Evolutionary conservation across 805 yeast genomes (phyloP).

Genomic region (Wickerhamiella alocasiicola): DNA sequence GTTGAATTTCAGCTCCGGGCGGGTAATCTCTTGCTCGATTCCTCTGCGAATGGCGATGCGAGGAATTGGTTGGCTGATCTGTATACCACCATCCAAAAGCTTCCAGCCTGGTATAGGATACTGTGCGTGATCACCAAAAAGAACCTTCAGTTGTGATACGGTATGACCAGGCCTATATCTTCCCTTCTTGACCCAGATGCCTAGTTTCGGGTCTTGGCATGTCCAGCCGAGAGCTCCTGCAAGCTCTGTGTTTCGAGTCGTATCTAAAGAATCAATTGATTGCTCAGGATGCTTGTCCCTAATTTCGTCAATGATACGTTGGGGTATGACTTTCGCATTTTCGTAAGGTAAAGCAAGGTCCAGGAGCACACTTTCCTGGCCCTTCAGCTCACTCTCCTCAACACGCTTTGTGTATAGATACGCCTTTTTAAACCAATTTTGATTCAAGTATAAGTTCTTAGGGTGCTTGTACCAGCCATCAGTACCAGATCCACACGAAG

Average conservation of each 20-base stretch:
- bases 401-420: constrained; percentile 29
- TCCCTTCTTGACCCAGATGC: constrained; percentile 52
- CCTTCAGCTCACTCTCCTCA: constrained; percentile 24
- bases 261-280: constrained; percentile 10
- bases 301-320: constrained; percentile 22
- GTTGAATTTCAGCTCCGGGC: constrained; percentile 17
- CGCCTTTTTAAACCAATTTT: constrained; percentile 33
- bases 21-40: constrained; percentile 9
- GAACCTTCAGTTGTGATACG: constrained; percentile 48
- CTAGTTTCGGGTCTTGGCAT: constrained; percentile 25
- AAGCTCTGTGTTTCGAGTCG: constrained; percentile 12
- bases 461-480: constrained; percentile 35
- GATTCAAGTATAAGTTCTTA: constrained; percentile 37
- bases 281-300: constrained; percentile 13
- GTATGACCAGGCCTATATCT: constrained; percentile 28
- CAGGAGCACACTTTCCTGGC: constrained; percentile 25
- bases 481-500: constrained; percentile 16
- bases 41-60: constrained; percentile 23
- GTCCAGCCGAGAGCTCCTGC: constrained; percentile 28
- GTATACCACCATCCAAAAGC: constrained; percentile 24
- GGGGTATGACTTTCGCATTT: constrained; percentile 23
- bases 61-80: constrained; percentile 20
- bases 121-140: constrained; percentile 60
- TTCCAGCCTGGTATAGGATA: constrained; percentile 73
- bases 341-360: constrained; percentile 22